Percentiles rank a stretch among this genome's conserved stretches.
Conservation (phyloP, 352 stramenopile genomes). For the Phytopythium sindhum region DNA sequence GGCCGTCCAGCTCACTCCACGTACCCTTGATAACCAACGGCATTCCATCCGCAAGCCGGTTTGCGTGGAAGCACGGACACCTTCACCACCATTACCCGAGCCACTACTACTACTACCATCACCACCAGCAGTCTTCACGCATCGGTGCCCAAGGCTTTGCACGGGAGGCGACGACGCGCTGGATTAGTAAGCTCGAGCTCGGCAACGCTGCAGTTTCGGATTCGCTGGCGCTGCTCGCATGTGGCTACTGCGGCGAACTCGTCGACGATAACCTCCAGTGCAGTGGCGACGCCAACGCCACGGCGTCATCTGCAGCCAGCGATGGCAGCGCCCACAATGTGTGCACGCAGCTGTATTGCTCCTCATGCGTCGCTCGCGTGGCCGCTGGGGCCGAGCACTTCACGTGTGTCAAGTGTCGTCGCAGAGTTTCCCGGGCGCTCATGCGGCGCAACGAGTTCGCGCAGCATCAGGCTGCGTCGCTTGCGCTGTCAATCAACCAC, state of each 20-base stretch:
- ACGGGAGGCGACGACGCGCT: constrained; percentile 34
- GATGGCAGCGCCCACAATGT: constrained; percentile 13
- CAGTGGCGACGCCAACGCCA: constrained; percentile 9
- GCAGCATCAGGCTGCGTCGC: constrained; percentile 49
- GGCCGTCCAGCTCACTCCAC: neutral
- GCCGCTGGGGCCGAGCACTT: constrained; percentile 20
- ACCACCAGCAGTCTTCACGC: neutral
- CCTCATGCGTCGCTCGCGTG: constrained; percentile 41
- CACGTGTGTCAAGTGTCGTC: constrained; percentile 56
- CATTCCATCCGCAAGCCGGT: constrained; percentile 6
- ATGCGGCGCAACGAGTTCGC: constrained; percentile 68
- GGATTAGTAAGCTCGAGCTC: constrained; percentile 36
- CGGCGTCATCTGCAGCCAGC: neutral
- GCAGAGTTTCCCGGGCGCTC: constrained; percentile 28
- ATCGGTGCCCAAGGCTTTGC: constrained; percentile 8
- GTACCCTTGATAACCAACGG: neutral
- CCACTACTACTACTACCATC: constrained; percentile 9
- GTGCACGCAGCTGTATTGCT: constrained; percentile 74
- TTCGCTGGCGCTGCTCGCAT: constrained; percentile 51
- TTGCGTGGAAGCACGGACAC: constrained; percentile 42
- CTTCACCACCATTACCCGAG: constrained; percentile 4
- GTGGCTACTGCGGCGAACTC: constrained; percentile 71
- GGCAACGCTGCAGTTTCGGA: constrained; percentile 41
- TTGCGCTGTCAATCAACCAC: constrained; percentile 38
- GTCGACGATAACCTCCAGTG: constrained; percentile 78